Evolutionary conservation across 371 early-diverging fungal genomes (phyloP).

Genomic region (Apophysomyces ossiformis): DNA sequence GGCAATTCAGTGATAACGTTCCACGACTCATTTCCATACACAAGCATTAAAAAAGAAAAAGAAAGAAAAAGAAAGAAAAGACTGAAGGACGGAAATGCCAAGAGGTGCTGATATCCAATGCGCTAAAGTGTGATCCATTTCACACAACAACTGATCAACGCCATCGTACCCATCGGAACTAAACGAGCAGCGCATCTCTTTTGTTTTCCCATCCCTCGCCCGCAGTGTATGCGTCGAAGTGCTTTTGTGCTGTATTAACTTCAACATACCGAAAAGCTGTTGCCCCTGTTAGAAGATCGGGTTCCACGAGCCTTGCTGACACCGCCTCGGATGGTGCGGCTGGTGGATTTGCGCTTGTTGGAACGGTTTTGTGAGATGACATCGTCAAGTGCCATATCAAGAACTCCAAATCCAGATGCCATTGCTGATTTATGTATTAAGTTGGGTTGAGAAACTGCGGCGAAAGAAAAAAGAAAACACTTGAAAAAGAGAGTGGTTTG

Average conservation of each 20-base stretch:
- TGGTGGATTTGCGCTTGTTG: constrained; percentile 18
- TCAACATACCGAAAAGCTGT: constrained; percentile 30
- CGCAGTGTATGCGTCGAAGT: constrained; percentile 16
- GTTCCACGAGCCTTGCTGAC: constrained; percentile 23
- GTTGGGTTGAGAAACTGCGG: background rate
- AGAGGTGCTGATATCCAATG: constrained; percentile 14
- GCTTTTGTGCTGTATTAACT: constrained; percentile 10
- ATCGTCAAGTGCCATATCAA: constrained; percentile 61
- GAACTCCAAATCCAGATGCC: constrained; percentile 36
- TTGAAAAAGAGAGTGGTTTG: constrained; percentile 3
- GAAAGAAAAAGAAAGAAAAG: constrained; percentile 22
- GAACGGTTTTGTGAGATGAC: constrained; percentile 44
- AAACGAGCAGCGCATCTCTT: constrained; percentile 10
- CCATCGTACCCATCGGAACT: constrained; percentile 12
- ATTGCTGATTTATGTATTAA: constrained; percentile 18
- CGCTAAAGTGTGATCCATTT: constrained; percentile 10
- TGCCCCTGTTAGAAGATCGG: constrained; percentile 25
- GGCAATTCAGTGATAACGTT: constrained; percentile 14
- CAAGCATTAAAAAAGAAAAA: constrained; percentile 19
- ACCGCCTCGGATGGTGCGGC: constrained; percentile 19
- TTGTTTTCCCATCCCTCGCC: constrained; percentile 12
- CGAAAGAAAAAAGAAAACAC: background rate
- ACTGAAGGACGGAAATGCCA: constrained; percentile 12
- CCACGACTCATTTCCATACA: constrained; percentile 12
- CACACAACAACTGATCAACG: constrained; percentile 10